These are phyloP conservation scores for Salix dunnii DNA, from an alignment of 345 rosid species.

Conservation along the genomic window DNA sequence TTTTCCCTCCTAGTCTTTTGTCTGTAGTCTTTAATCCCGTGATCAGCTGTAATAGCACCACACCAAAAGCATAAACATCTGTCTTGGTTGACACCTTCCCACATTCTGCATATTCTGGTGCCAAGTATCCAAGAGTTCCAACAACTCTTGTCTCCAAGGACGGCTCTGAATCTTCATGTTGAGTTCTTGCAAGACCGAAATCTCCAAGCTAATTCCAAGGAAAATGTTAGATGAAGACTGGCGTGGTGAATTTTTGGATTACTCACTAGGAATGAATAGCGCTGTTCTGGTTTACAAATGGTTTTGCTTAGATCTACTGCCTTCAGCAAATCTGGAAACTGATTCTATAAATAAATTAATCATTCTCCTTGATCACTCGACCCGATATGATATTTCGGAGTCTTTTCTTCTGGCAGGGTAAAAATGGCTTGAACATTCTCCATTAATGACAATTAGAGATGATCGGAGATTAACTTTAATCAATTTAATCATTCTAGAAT, in stretches of 20 bases:
- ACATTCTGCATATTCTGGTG: slow-evolving; percentile 64
- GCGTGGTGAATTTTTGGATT: neutral
- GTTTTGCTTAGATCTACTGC: neutral
- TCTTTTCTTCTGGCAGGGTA: neutral
- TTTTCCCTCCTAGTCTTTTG: slow-evolving; percentile 50
- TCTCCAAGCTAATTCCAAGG: slow-evolving; percentile 52
- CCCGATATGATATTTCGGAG: neutral
- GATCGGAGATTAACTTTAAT: neutral
- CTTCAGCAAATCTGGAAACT: too few relatives aligned
- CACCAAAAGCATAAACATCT: slow-evolving; percentile 65
- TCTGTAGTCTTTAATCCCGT: slow-evolving; percentile 61
- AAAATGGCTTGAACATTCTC: neutral
- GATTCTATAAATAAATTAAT: too few relatives aligned
- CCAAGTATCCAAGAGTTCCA: slow-evolving; percentile 58
- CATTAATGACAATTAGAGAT: too few relatives aligned
- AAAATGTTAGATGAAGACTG: neutral
- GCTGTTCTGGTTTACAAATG: neutral
- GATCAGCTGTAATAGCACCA: slow-evolving; percentile 59
- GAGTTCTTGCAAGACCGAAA: slow-evolving; percentile 61
- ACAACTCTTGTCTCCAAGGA: slow-evolving; percentile 53
- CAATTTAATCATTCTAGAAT: neutral
- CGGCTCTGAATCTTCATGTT: slow-evolving; percentile 38
- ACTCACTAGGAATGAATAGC: neutral
- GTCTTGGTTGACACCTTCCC: slow-evolving; percentile 63
- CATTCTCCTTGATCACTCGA: too few relatives aligned